Evolutionary conservation across 441 rosid species (phyloP), one percentile per base, ranked within the genome.

Genomic region (Raphanus hybrid): DNA sequence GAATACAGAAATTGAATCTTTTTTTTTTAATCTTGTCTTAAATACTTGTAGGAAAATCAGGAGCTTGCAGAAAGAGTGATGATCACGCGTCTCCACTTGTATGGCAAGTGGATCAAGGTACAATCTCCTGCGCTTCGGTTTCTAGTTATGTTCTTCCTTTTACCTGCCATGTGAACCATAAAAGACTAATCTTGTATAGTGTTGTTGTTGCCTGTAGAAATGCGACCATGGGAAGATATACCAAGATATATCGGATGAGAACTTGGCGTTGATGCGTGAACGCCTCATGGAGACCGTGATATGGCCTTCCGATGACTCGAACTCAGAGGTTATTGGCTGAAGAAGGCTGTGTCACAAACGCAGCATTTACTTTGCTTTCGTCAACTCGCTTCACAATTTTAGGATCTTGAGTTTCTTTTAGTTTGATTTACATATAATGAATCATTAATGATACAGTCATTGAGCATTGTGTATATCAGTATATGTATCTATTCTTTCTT

Each of bases 31-130:
- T 69, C 29, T 20, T 14, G 15, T 80, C 20, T 70, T 39, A 68
- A 12, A 35, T n/a, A 66, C 32, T 55, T 64, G 55, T 87, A 93
- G 99, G 99, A 95, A 86, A 88, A 48, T 79, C 99, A 89, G 20
- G 99, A 95, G 60, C 97, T 95, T 50, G 98, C 97, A 1, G 98
- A 93, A 78, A 87, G 98, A 84, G 99, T 95, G 77, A 95, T 93
- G 99, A 82, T 95, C 75, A 95, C 99, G 2, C 89, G 98, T 8
- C 96, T 95, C 61, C 98, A 93, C 81, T 83, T 95, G 62, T 95
- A 95, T 66, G 98, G 99, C 32, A 90, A 93, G 72, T 93, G 99
- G 99, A 76, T 87, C 58, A 95, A 95, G 98, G 99, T 95, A 86
- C 69, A 10, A 0, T 23, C 52, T 0, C 9, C 20, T 1, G 1